These are phyloP conservation scores for Seiridium cupressi DNA, from an alignment of 2,329 filamentous ascomycete species.

Conservation along the genomic window DNA sequence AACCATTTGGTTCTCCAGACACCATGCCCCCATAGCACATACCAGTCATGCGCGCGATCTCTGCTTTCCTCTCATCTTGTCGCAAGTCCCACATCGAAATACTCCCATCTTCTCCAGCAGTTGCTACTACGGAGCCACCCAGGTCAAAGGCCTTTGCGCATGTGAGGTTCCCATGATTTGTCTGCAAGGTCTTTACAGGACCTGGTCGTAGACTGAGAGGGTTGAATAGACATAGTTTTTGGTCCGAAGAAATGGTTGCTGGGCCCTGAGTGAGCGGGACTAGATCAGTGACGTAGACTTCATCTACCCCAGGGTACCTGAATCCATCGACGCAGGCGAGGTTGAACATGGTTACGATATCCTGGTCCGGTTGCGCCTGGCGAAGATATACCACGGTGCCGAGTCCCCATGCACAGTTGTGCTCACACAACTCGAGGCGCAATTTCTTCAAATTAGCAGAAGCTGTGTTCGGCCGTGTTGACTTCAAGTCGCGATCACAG, in stretches of 20 bases:
- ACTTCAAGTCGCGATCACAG: neutral
- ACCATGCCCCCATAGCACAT: slow-evolving; percentile 22
- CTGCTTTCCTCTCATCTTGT: slow-evolving; percentile 34
- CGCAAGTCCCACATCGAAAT: slow-evolving; percentile 67
- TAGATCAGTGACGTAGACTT: slow-evolving; percentile 59
- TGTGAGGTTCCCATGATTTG: slow-evolving; percentile 62
- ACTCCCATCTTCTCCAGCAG: slow-evolving; percentile 69
- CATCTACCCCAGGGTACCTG: slow-evolving; percentile 33
- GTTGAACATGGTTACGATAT: slow-evolving; percentile 35
- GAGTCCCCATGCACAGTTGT: no score
- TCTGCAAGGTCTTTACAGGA: slow-evolving; percentile 44
- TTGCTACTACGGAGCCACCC: slow-evolving; percentile 56
- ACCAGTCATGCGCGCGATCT: slow-evolving; percentile 46
- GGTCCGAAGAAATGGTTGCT: slow-evolving; percentile 67
- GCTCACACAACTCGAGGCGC: no score
- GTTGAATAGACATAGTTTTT: slow-evolving; percentile 66
- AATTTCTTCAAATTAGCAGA: no score
- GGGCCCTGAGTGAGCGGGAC: slow-evolving; percentile 49
- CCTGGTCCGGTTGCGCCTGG: neutral
- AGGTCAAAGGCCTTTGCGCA: slow-evolving; percentile 57
- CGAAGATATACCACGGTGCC: no score
- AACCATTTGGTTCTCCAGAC: no score
- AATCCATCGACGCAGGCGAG: slow-evolving; percentile 38
- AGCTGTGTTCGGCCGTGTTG: no score
- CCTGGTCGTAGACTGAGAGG: slow-evolving; percentile 52